Evolutionary conservation across 352 stramenopile genomes (phyloP).

Genomic region (Blastocystis sp.): DNA sequence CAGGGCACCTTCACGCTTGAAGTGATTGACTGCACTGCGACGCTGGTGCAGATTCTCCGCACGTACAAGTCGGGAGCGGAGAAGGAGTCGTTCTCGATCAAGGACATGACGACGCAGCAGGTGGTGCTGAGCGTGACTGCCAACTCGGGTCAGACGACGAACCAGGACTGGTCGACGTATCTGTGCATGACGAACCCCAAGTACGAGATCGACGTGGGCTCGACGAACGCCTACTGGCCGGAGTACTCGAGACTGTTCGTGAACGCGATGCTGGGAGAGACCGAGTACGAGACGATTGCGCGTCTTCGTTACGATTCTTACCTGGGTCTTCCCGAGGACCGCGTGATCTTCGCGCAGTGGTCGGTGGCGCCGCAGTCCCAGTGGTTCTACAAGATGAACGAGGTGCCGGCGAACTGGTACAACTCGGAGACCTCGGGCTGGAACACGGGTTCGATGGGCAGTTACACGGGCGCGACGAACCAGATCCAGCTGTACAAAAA

Average conservation of each 20-base stretch:
- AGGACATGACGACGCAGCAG: slow-evolving; percentile 2
- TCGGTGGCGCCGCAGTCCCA: background rate
- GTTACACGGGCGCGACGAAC: background rate
- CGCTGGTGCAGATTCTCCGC: background rate
- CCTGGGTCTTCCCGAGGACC: background rate
- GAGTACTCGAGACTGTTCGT: slow-evolving; percentile 1
- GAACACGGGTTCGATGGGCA: background rate
- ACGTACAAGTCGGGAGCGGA: background rate
- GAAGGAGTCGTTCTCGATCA: slow-evolving; percentile 7
- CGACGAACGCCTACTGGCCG: background rate
- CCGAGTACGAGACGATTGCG: slow-evolving; percentile 27
- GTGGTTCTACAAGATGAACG: slow-evolving; percentile 49
- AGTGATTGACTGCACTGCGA: background rate
- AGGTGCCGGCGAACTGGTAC: slow-evolving; percentile 9
- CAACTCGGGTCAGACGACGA: background rate
- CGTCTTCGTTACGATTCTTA: slow-evolving; percentile 11
- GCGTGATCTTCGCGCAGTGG: slow-evolving; percentile 27
- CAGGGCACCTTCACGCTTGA: background rate
- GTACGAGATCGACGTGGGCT: background rate
- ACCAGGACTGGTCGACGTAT: slow-evolving; percentile 1
- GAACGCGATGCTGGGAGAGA: background rate
- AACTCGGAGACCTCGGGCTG: background rate
- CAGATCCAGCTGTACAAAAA: background rate
- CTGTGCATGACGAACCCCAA: background rate
- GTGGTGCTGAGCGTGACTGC: slow-evolving; percentile 20